A percentile compares a stretch with the other conserved stretches of the same genome.
phyloP scores from a whole-genome alignment of 768 basidiomycete species.

The Serendipita vermifera region DNA sequence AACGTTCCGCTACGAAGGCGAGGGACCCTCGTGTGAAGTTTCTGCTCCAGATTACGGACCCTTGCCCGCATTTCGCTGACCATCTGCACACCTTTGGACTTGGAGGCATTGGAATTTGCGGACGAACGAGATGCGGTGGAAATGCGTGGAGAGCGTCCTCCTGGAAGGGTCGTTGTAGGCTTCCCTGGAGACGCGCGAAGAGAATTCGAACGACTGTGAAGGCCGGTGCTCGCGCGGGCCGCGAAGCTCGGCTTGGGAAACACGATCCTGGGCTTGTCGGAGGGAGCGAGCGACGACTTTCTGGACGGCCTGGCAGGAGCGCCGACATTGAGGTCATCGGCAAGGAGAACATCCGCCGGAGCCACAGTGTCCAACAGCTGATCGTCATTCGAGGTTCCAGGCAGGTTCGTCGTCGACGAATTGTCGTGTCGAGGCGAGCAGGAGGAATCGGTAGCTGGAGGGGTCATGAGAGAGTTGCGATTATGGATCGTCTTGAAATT shows the following conservation, averaged over 20 bases:
- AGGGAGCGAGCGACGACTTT: conserved; percentile 1
- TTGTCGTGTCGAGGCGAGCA: conserved; percentile 14
- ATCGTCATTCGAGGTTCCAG: conserved; percentile 32
- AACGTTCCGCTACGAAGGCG: conserved; percentile 54
- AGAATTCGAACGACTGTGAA: conserved; percentile 30
- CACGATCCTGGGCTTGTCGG: not conserved
- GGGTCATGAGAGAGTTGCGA: conserved; percentile 16
- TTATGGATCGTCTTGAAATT: conserved; percentile 23
- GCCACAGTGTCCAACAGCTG: conserved; percentile 45
- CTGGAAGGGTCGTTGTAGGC: conserved; percentile 23
- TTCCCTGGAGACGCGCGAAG: conserved; percentile 33
- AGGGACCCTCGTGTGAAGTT: conserved; percentile 77
- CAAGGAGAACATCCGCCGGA: conserved; percentile 46
- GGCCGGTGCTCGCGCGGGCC: conserved; percentile 41
- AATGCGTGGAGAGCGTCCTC: conserved; percentile 24
- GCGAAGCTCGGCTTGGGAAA: not conserved
- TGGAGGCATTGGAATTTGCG: conserved; percentile 30
- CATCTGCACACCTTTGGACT: conserved; percentile 81
- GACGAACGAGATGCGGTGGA: conserved; percentile 14
- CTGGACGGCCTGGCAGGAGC: not conserved
- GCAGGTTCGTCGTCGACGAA: conserved; percentile 26
- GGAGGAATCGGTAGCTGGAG: conserved; percentile 18
- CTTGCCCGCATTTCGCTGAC: conserved; percentile 82
- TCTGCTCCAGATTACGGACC: conserved; percentile 70
- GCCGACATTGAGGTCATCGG: conserved; percentile 21